Conservation (phyloP, 169 alveolate species). For the Eimeria sp. region DNA sequence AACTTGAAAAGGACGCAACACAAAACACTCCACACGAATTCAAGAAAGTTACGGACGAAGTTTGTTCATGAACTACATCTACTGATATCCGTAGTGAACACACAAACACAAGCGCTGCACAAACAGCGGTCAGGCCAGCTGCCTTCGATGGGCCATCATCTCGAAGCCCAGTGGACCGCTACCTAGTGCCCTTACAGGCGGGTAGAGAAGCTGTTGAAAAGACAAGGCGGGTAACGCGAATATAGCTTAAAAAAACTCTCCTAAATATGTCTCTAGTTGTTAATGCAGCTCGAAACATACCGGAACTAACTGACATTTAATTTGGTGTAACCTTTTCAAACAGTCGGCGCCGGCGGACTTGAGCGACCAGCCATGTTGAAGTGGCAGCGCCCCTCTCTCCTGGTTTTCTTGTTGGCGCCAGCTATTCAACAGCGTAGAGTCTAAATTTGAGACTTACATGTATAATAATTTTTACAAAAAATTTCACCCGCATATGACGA, state of each 20-base stretch:
- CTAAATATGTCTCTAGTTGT: neutral
- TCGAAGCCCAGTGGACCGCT: conserved; percentile 17
- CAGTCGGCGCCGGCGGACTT: neutral
- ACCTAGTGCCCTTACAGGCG: neutral
- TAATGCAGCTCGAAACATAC: neutral
- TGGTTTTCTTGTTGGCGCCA: neutral
- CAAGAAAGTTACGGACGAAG: neutral
- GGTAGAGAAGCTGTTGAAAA: neutral
- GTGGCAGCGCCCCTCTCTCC: neutral
- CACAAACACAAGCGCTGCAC: neutral
- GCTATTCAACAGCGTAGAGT: neutral
- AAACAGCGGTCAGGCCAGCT: neutral
- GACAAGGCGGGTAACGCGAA: neutral
- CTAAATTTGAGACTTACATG: neutral
- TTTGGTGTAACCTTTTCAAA: neutral
- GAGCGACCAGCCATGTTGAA: neutral
- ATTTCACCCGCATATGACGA: no score
- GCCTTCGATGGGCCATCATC: neutral
- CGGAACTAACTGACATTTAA: neutral
- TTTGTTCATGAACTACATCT: no score
- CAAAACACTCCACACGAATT: neutral
- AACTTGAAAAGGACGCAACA: neutral
- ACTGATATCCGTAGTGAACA: no score
- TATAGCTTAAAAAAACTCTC: neutral
- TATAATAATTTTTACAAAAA: no score